Conservation (phyloP, 192 early-diverging fungal genomes). For the Entomortierella beljakovae region DNA sequence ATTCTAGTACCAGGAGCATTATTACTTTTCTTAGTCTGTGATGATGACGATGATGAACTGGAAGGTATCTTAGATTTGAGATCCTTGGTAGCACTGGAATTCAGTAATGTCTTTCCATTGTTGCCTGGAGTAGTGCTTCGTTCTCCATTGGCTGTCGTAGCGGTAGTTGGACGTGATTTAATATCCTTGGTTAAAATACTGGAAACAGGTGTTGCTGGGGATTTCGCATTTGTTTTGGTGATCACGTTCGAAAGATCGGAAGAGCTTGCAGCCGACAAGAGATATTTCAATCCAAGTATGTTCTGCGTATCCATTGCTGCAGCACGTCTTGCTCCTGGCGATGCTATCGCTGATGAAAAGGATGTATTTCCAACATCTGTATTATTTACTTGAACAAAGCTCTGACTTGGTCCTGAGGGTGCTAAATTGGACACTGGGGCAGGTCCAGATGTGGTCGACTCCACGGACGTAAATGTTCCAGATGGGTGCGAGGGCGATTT, state of each 20-base stretch:
- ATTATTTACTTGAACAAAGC: background rate
- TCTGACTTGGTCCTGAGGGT: conserved; percentile 1
- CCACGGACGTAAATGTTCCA: background rate
- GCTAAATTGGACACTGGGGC: background rate
- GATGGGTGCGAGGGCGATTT: background rate
- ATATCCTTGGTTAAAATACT: background rate
- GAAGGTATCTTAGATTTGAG: background rate
- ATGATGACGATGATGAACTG: background rate
- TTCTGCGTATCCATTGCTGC: conserved; percentile 16
- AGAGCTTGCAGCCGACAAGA: conserved; percentile 39
- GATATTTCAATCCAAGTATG: conserved; percentile 35
- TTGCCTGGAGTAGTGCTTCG: background rate
- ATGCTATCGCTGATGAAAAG: conserved; percentile 4
- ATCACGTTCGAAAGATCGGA: conserved; percentile 49
- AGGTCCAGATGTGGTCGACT: background rate
- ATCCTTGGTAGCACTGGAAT: background rate
- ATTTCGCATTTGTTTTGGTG: conserved; percentile 30
- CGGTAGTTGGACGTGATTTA: background rate
- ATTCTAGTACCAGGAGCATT: background rate
- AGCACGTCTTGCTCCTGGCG: conserved; percentile 9
- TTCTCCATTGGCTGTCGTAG: background rate
- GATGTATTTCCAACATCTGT: background rate
- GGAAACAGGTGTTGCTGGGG: background rate
- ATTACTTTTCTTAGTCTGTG: background rate
- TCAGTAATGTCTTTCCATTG: background rate